Evolutionary conservation across 2,329 filamentous ascomycete genomes (phyloP).

Genomic region (Monilinia laxa): DNA sequence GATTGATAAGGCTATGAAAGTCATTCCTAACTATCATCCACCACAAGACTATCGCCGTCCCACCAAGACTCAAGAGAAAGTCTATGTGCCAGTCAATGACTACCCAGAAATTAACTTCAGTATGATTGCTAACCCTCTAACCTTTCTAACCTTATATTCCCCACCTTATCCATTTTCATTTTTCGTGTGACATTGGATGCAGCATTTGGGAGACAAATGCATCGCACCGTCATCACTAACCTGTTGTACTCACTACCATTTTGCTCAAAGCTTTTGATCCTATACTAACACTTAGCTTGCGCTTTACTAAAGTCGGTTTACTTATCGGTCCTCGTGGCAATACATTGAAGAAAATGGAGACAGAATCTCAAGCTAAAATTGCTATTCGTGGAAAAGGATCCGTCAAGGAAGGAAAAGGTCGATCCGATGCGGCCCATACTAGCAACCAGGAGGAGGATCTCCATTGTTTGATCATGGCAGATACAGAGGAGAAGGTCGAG

Average conservation of each 20-base stretch:
- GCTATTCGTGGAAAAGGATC: constrained; percentile 99
- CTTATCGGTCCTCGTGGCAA: constrained; percentile 99
- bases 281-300: constrained; percentile 89
- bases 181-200: constrained; percentile 42
- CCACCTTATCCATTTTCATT: constrained; percentile 44
- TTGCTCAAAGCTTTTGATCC: constrained; percentile 42
- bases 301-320: constrained; percentile 91
- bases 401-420: constrained; percentile 98
- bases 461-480: constrained; percentile 99
- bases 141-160: constrained; percentile 60
- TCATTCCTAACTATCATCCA: constrained; percentile 98
- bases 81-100: constrained; percentile 99
- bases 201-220: constrained; percentile 37
- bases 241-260: constrained; percentile 39
- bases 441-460: constrained; percentile 99
- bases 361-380: constrained; percentile 96
- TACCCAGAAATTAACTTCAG: constrained; percentile 99
- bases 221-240: constrained; percentile 42
- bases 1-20: constrained; percentile 99
- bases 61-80: constrained; percentile 99
- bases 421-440: constrained; percentile 96
- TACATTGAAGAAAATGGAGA: constrained; percentile 99
- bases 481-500: constrained; percentile 99
- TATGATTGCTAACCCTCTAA: constrained; percentile 99
- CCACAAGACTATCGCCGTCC: constrained; percentile 97